Percentiles rank a stretch among this genome's conserved stretches.
These are phyloP conservation scores for Lentinus tigrinus DNA, from an alignment of 768 basidiomycete species.

Conservation along the genomic window DNA sequence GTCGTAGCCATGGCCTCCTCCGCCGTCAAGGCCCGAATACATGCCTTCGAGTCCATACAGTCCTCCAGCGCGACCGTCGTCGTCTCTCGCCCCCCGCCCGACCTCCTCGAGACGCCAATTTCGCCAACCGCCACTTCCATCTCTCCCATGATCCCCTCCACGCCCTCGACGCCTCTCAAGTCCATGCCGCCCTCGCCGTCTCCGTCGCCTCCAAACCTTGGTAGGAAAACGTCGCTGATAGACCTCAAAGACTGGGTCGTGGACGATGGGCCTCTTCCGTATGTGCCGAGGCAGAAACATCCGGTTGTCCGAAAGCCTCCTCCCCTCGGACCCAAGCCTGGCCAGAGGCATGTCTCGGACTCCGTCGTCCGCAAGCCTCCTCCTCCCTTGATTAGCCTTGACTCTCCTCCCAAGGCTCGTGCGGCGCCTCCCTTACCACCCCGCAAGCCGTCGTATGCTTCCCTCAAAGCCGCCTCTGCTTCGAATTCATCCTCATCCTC, in stretches of 20 bases:
- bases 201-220: conserved; percentile 24
- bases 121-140: conserved; percentile 45
- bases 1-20: conserved; percentile 9
- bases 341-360: conserved; percentile 22
- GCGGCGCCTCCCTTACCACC: conserved; percentile 62
- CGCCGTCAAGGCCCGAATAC: conserved; percentile 54
- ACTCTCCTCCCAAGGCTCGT: conserved; percentile 37
- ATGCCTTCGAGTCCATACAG: conserved; percentile 59
- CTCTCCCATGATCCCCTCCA: conserved; percentile 41
- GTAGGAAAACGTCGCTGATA: conserved; percentile 56
- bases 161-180: conserved; percentile 20
- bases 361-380: conserved; percentile 10
- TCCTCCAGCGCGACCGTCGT: conserved; percentile 24
- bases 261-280: conserved; percentile 50
- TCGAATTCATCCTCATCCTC: conserved; percentile 35
- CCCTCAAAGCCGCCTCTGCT: conserved; percentile 40
- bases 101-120: conserved; percentile 48
- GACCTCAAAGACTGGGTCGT: conserved; percentile 76
- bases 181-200: conserved; percentile 22
- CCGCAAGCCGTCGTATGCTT: conserved; percentile 56
- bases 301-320: conserved; percentile 14
- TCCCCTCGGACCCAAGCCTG: conserved; percentile 3
- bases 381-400: conserved; percentile 55
- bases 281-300: conserved; percentile 22
- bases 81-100: conserved; percentile 23